Conservation (phyloP, 2,329 filamentous ascomycete genomes). For the Diaporthe capsici region DNA sequence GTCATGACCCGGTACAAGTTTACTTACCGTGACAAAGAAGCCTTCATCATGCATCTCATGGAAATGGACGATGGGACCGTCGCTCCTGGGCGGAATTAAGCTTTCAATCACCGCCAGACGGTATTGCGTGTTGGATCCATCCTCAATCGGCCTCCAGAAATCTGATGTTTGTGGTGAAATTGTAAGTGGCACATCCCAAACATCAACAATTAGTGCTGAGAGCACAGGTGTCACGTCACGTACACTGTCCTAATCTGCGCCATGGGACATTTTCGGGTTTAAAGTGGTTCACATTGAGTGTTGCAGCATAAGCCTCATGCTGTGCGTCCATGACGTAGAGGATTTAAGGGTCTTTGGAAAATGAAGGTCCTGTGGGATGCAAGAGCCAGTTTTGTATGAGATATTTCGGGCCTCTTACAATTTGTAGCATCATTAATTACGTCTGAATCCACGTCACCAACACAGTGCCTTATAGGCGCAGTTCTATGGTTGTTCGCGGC, state of each 20-base stretch:
- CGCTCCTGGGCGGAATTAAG: slow-evolving; percentile 2
- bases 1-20: neutral
- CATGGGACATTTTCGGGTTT: slow-evolving; percentile 4
- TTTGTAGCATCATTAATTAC: neutral
- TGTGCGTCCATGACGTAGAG: neutral
- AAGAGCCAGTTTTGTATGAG: too few species aligned
- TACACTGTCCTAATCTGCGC: slow-evolving; percentile 19
- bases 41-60: slow-evolving; percentile 21
- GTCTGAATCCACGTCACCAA: neutral
- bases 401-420: neutral
- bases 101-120: slow-evolving; percentile 12
- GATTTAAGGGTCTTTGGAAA: fast-evolving
- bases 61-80: slow-evolving; percentile 7
- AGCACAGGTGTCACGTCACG: neutral
- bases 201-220: neutral
- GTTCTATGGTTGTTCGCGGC: neutral
- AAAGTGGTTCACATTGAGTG: slow-evolving; percentile 15
- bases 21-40: slow-evolving; percentile 18
- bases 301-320: slow-evolving; percentile 14
- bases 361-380: too few species aligned
- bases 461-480: neutral
- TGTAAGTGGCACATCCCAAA: neutral
- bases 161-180: neutral
- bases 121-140: slow-evolving; percentile 10
- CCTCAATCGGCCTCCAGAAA: slow-evolving; percentile 17